These are phyloP conservation scores for Cryphonectria carpinicola DNA, from an alignment of 2,329 filamentous ascomycete genomes.

Conservation along the genomic window DNA sequence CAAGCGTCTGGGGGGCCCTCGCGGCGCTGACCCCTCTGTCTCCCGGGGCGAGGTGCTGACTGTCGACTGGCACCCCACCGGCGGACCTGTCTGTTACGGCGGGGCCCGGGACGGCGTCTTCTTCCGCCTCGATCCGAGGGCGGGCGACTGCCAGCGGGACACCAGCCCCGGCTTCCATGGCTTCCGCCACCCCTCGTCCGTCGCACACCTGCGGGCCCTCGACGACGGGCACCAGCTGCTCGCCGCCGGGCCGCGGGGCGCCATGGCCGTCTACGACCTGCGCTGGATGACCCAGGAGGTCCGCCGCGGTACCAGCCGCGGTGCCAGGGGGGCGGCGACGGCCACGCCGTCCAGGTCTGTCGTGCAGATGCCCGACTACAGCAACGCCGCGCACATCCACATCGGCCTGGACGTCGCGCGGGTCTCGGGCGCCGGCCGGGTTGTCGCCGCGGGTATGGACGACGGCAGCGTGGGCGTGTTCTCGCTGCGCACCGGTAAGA, in stretches of 20 bases:
- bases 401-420: slow-evolving; percentile 57
- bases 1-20: not conserved
- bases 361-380: slow-evolving; percentile 53
- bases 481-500: slow-evolving; percentile 50
- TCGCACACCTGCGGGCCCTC: slow-evolving; percentile 55
- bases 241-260: slow-evolving; percentile 53
- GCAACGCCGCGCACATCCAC: slow-evolving; percentile 52
- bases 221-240: slow-evolving; percentile 54
- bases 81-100: slow-evolving; percentile 52
- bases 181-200: slow-evolving; percentile 43
- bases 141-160: slow-evolving; percentile 24
- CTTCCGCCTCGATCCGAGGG: slow-evolving; percentile 51
- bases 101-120: slow-evolving; percentile 55
- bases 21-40: not conserved
- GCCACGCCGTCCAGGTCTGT: slow-evolving; percentile 40
- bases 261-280: slow-evolving; percentile 60
- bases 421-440: slow-evolving; percentile 41
- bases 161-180: slow-evolving; percentile 24
- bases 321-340: slow-evolving; percentile 36
- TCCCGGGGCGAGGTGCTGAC: slow-evolving; percentile 48
- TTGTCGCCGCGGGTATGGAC: slow-evolving; percentile 59
- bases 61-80: slow-evolving; percentile 49
- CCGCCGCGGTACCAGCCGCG: not conserved
- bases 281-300: slow-evolving; percentile 38
- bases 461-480: slow-evolving; percentile 54